Conservation (phyloP, 352 stramenopile species). For the Globisporangium barbulae region DNA sequence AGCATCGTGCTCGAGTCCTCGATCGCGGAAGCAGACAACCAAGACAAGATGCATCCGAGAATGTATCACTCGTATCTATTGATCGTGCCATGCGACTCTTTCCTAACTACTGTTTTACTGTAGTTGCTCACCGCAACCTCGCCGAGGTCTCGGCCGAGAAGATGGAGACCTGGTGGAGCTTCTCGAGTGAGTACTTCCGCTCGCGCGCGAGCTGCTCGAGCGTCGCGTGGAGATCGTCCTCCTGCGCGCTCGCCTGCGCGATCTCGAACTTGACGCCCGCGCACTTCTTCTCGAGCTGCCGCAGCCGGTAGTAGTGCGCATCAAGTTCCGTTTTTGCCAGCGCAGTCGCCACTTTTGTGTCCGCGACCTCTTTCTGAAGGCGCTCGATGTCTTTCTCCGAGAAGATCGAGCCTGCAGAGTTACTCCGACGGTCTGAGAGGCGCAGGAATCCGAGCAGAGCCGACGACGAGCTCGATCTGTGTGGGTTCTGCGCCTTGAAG, state of each 20-base stretch:
- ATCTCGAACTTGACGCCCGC: slow-evolving; percentile 61
- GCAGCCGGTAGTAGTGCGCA: slow-evolving; percentile 53
- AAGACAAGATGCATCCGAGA: background rate
- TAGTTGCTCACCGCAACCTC: background rate
- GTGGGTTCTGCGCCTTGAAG: slow-evolving; percentile 38
- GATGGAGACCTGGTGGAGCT: slow-evolving; percentile 56
- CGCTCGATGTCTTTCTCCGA: slow-evolving; percentile 58
- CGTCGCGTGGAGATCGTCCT: slow-evolving; percentile 60
- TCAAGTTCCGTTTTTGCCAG: slow-evolving; percentile 58
- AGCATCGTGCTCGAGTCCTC: too few species aligned
- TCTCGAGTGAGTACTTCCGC: slow-evolving; percentile 40
- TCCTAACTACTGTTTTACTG: background rate
- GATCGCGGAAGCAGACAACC: background rate
- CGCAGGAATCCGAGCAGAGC: slow-evolving; percentile 21
- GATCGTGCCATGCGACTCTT: background rate
- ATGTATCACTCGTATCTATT: background rate
- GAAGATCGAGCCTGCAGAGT: slow-evolving; percentile 15
- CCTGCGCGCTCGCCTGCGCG: slow-evolving; percentile 50
- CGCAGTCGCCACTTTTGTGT: slow-evolving; percentile 58
- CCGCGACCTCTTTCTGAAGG: slow-evolving; percentile 60
- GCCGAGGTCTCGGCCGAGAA: slow-evolving; percentile 32
- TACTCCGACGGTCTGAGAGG: slow-evolving; percentile 18
- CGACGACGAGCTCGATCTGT: slow-evolving; percentile 23
- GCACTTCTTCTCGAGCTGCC: slow-evolving; percentile 58
- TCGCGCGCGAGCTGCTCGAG: slow-evolving; percentile 48